These are phyloP conservation scores for Panicum miliaceum DNA, from an alignment of 176 grass and related monocot genomes.

Conservation along the genomic window DNA sequence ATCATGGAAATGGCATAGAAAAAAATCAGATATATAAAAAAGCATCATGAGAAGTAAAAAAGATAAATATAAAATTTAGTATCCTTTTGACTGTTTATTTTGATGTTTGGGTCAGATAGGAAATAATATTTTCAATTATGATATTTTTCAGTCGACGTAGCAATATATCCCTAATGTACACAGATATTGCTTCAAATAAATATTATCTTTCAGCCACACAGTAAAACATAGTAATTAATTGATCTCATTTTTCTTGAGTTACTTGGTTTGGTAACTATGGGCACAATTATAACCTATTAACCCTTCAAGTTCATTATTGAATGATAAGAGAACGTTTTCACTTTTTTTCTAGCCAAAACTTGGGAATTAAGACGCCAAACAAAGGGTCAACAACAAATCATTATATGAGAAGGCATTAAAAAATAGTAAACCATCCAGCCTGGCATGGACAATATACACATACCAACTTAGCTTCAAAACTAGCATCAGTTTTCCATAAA, in stretches of 20 bases:
- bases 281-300: background rate
- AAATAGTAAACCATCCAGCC: background rate
- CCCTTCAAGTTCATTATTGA: background rate
- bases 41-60: no score
- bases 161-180: background rate
- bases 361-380: background rate
- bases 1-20: conserved; percentile 2
- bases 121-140: background rate
- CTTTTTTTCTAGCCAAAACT: background rate
- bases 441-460: background rate
- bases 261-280: background rate
- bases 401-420: background rate
- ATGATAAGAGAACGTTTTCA: background rate
- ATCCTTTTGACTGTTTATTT: no score
- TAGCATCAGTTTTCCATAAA: background rate
- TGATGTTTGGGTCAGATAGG: background rate
- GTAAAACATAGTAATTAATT: background rate
- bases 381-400: background rate
- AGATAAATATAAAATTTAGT: no score
- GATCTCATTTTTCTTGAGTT: background rate
- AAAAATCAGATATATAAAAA: no score
- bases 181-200: background rate
- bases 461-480: conserved; percentile 7
- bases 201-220: background rate
- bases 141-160: conserved; percentile 8